Evolutionary conservation across 441 rosid species (phyloP).

Genomic region (Gossypium davidsonii): DNA sequence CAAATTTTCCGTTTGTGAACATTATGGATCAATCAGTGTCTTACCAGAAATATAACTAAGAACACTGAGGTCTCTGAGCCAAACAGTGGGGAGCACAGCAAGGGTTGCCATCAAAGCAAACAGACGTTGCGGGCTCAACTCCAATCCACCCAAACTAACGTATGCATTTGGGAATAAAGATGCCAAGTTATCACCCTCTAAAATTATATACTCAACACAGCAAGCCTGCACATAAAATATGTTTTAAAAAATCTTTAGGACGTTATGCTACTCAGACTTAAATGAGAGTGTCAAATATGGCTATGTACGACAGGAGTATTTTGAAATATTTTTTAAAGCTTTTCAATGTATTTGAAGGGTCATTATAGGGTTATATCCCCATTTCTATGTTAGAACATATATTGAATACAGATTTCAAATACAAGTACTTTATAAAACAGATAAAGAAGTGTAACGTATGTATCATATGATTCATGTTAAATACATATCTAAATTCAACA

Average conservation of each 20-base stretch:
- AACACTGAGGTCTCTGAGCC: constrained; percentile 81
- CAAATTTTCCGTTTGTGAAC: not conserved
- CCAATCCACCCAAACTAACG: constrained; percentile 45
- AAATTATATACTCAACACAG: constrained; percentile 79
- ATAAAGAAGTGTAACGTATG: too few species aligned
- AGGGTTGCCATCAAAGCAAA: constrained; percentile 68
- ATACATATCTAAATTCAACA: not conserved
- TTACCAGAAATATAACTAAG: constrained; percentile 88
- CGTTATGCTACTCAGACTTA: not conserved
- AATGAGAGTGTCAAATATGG: not conserved
- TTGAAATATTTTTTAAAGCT: too few species aligned
- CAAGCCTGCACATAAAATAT: constrained; percentile 48
- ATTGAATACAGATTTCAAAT: too few species aligned
- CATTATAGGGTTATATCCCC: too few species aligned
- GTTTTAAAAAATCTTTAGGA: not conserved
- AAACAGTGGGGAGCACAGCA: constrained; percentile 80
- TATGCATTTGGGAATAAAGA: constrained; percentile 73
- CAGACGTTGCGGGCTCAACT: constrained; percentile 47
- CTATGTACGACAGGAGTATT: too few species aligned
- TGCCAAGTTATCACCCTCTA: constrained; percentile 58
- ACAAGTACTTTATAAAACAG: too few species aligned
- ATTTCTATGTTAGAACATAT: too few species aligned
- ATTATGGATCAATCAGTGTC: constrained; percentile 1
- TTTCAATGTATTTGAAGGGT: too few species aligned
- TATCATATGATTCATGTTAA: not conserved